phyloP scores from a whole-genome alignment of 306 rosid species.

The Corylus avellana region DNA sequence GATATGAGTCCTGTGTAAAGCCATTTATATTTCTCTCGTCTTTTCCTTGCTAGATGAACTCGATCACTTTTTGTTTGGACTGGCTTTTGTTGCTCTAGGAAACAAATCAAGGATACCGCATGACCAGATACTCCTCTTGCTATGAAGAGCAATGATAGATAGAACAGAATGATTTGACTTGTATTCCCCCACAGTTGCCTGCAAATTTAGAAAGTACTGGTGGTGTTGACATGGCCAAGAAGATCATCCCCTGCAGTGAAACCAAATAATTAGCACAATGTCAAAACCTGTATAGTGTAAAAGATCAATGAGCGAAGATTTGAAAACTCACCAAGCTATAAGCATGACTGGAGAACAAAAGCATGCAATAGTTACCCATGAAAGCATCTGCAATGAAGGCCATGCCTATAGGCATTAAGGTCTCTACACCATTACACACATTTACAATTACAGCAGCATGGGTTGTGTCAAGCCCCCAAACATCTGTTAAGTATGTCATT shows the following conservation, averaged over 20 bases:
- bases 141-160: background rate
- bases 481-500: constrained; percentile 22
- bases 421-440: constrained; percentile 5
- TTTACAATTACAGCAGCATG: constrained; percentile 31
- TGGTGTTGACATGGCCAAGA: constrained; percentile 10
- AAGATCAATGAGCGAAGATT: background rate
- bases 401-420: constrained; percentile 24
- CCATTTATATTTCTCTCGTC: background rate
- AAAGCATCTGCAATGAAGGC: constrained; percentile 24
- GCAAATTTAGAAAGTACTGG: background rate
- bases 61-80: background rate
- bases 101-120: background rate
- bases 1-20: background rate
- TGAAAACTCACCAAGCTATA: constrained; percentile 18
- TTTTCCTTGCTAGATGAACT: background rate
- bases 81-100: background rate
- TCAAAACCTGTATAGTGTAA: background rate
- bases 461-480: constrained; percentile 18
- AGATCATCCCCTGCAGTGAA: constrained; percentile 6
- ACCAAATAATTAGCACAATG: constrained; percentile 1
- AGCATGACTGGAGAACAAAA: constrained; percentile 20
- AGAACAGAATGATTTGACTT: background rate
- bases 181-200: too few species aligned
- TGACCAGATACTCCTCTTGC: background rate
- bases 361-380: constrained; percentile 23